phyloP scores from a whole-genome alignment of 768 basidiomycete species.

The Kwoniella dejecticola region DNA sequence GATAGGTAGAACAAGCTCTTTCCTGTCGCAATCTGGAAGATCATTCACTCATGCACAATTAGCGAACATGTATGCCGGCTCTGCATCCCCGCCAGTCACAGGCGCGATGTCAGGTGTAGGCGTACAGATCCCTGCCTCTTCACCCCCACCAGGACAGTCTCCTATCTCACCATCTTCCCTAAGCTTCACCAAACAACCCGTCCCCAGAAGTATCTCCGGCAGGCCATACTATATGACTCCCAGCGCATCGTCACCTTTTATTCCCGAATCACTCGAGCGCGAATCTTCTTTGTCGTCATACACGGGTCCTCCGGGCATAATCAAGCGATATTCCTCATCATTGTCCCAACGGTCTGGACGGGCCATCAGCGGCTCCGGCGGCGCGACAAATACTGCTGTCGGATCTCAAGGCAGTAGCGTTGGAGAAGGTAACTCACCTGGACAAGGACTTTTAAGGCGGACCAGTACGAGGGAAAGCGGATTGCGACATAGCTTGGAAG shows the following conservation, averaged over 20 bases:
- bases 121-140: slow-evolving; percentile 16
- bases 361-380: slow-evolving; percentile 15
- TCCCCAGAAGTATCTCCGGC: slow-evolving; percentile 37
- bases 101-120: slow-evolving; percentile 31
- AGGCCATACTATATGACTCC: slow-evolving; percentile 33
- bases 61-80: slow-evolving; percentile 38
- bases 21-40: slow-evolving; percentile 53
- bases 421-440: slow-evolving; percentile 31
- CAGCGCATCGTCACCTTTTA: slow-evolving; percentile 39
- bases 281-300: slow-evolving; percentile 18
- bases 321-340: slow-evolving; percentile 52
- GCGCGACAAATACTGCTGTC: neutral
- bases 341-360: slow-evolving; percentile 36
- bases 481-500: slow-evolving; percentile 37
- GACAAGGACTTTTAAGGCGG: slow-evolving; percentile 24
- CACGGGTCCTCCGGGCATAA: slow-evolving; percentile 34
- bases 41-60: slow-evolving; percentile 52
- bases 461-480: slow-evolving; percentile 41
- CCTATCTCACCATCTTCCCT: slow-evolving; percentile 41
- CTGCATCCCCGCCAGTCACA: slow-evolving; percentile 34
- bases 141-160: slow-evolving; percentile 26
- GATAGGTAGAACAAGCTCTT: slow-evolving; percentile 48
- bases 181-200: slow-evolving; percentile 41
- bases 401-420: slow-evolving; percentile 47
- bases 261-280: slow-evolving; percentile 41